Percentiles rank a stretch among this genome's conserved stretches.
These are phyloP conservation scores for Yamadazyma diddensiae DNA, from an alignment of 1,139 yeast species.

Conservation along the genomic window DNA sequence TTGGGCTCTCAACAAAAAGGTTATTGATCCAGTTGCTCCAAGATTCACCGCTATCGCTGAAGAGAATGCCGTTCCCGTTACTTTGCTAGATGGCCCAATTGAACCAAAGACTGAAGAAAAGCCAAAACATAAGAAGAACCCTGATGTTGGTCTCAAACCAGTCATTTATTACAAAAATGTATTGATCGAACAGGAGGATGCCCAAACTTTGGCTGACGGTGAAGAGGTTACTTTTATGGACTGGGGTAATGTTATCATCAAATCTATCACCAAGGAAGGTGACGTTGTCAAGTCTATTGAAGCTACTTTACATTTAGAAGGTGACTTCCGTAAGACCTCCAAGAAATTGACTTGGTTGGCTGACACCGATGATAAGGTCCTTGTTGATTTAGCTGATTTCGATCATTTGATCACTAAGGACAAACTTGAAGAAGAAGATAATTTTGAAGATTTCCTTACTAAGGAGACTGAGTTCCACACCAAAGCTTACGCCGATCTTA, in stretches of 20 bases:
- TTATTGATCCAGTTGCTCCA: conserved; percentile 95
- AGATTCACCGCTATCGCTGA: conserved; percentile 80
- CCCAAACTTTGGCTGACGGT: conserved; percentile 60
- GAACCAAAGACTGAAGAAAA: conserved; percentile 62
- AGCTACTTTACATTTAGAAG: conserved; percentile 86
- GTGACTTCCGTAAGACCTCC: conserved; percentile 96
- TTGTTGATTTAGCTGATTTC: conserved; percentile 83
- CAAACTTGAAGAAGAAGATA: conserved; percentile 91
- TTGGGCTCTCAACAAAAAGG: conserved; percentile 96
- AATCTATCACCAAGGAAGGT: conserved; percentile 64
- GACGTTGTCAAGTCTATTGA: conserved; percentile 58
- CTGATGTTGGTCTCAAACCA: conserved; percentile 83
- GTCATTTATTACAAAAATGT: conserved; percentile 65
- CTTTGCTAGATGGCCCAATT: conserved; percentile 68
- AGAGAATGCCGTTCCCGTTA: conserved; percentile 61
- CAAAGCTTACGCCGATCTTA: conserved; percentile 76
- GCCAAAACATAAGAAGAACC: conserved; percentile 95
- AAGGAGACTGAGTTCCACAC: conserved; percentile 84
- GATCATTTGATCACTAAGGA: conserved; percentile 96
- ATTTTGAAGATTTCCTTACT: conserved; percentile 89
- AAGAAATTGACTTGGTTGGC: conserved; percentile 97
- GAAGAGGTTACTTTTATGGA: conserved; percentile 98
- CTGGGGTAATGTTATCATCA: conserved; percentile 94
- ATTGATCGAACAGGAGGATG: conserved; percentile 88
- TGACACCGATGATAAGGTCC: conserved; percentile 64